phyloP scores from a whole-genome alignment of 2,329 filamentous ascomycete genomes.

The Metarhizium album region DNA sequence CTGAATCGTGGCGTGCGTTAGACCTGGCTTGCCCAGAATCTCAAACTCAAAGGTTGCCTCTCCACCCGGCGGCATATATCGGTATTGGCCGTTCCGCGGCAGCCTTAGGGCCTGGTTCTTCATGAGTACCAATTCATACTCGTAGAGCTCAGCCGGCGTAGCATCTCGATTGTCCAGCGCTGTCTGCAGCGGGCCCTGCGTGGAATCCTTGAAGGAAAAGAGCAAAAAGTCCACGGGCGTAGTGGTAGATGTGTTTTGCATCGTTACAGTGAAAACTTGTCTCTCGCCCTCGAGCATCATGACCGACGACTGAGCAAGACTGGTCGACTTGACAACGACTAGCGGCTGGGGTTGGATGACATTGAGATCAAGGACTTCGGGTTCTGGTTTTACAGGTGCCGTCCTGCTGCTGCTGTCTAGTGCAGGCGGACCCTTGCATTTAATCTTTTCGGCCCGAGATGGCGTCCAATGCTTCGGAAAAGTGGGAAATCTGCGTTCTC shows the following conservation, averaged over 20 bases:
- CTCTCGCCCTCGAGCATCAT: conserved; percentile 92
- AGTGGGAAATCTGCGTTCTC: conserved; percentile 73
- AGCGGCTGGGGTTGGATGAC: conserved; percentile 74
- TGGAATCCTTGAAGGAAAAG: conserved; percentile 85
- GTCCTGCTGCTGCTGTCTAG: conserved; percentile 33
- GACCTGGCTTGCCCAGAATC: conserved; percentile 73
- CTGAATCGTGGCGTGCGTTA: conserved; percentile 69
- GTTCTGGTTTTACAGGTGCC: conserved; percentile 32
- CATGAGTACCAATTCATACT: conserved; percentile 71
- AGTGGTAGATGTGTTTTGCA: conserved; percentile 62
- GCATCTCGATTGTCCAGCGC: conserved; percentile 69
- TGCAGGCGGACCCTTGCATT: conserved; percentile 57
- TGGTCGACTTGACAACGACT: conserved; percentile 63
- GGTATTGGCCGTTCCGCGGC: conserved; percentile 38
- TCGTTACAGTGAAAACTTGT: conserved; percentile 63
- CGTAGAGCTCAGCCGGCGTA: conserved; percentile 68
- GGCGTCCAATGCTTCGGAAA: conserved; percentile 69
- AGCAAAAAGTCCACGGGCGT: conserved; percentile 75
- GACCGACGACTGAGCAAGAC: conserved; percentile 70
- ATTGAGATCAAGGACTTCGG: conserved; percentile 49
- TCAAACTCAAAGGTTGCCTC: conserved; percentile 70
- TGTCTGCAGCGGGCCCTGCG: conserved; percentile 63
- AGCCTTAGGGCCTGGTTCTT: conserved; percentile 59
- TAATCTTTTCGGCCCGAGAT: conserved; percentile 60
- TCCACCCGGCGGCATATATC: conserved; percentile 55